A percentile compares a stretch with the other conserved stretches of the same genome.
Conservation (phyloP, 2,329 filamentous ascomycete genomes). For the Aspergillus intermedius region DNA sequence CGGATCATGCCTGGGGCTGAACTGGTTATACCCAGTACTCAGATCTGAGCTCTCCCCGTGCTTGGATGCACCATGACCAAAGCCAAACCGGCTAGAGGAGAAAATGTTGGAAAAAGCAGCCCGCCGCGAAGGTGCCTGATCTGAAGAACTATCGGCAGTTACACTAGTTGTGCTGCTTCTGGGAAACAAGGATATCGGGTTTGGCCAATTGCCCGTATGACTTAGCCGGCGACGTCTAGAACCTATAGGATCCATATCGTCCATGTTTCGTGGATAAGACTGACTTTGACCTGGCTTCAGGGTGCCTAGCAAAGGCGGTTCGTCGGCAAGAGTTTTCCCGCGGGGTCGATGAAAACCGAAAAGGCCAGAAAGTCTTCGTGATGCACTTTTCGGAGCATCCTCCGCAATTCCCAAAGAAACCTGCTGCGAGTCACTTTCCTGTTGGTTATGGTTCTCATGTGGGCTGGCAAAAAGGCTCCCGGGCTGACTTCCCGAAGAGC, state of each 20-base stretch:
- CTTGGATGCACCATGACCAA: slow-evolving; percentile 25
- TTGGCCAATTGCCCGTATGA: slow-evolving; percentile 51
- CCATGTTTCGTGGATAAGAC: slow-evolving; percentile 53
- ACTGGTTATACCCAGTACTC: slow-evolving; percentile 40
- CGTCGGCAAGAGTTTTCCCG: slow-evolving; percentile 54
- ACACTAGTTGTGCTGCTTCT: slow-evolving; percentile 39
- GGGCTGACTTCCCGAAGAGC: slow-evolving; percentile 39
- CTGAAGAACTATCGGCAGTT: slow-evolving; percentile 37
- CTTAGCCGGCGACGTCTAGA: slow-evolving; percentile 49
- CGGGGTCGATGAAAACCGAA: slow-evolving; percentile 55
- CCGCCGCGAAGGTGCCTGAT: slow-evolving; percentile 33
- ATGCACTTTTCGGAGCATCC: slow-evolving; percentile 38
- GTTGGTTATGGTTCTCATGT: slow-evolving; percentile 34
- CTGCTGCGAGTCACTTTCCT: slow-evolving; percentile 31
- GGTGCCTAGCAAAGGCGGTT: slow-evolving; percentile 52
- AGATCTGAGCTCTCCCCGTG: slow-evolving; percentile 29
- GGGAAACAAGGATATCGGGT: slow-evolving; percentile 43
- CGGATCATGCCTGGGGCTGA: slow-evolving; percentile 41
- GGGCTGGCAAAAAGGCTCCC: slow-evolving; percentile 43
- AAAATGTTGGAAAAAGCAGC: slow-evolving; percentile 40
- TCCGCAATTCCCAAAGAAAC: slow-evolving; percentile 24
- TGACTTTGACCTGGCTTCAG: slow-evolving; percentile 56
- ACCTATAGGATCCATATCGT: slow-evolving; percentile 47
- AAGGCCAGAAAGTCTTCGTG: slow-evolving; percentile 51
- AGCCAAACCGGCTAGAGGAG: slow-evolving; percentile 34